Conservation (phyloP, 768 basidiomycete genomes). For the Trichaptum fuscoviolaceum region DNA sequence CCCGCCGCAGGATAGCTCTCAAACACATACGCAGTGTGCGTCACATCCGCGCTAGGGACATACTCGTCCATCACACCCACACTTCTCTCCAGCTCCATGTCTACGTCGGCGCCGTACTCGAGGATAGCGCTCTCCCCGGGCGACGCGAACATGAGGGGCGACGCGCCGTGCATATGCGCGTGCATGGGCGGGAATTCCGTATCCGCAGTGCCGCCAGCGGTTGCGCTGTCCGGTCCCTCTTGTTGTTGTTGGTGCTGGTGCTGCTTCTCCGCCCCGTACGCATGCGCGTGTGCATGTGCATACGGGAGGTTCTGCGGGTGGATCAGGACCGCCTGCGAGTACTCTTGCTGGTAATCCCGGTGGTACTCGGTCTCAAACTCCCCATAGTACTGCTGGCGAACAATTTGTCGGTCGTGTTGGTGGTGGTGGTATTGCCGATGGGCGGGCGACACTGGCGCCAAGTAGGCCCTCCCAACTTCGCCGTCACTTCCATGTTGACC, state of each 20-base stretch:
- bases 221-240: not conserved
- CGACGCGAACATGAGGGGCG: not conserved
- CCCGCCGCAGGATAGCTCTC: not conserved
- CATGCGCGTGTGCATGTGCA: no score
- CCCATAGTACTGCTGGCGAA: no score
- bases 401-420: no score
- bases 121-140: not conserved
- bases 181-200: not conserved
- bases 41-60: not conserved
- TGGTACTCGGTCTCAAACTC: no score
- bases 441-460: no score
- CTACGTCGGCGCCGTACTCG: not conserved
- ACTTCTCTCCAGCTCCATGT: not conserved
- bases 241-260: not conserved
- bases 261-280: not conserved
- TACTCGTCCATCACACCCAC: not conserved
- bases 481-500: no score
- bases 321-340: not conserved
- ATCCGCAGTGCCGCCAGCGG: not conserved
- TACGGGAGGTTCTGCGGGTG: not conserved
- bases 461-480: no score
- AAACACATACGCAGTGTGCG: not conserved
- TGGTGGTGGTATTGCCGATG: no score
- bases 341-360: not conserved
- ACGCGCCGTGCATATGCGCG: not conserved